Conservation (phyloP, 2,329 filamentous ascomycete genomes). For the Cladosporium sp. region DNA sequence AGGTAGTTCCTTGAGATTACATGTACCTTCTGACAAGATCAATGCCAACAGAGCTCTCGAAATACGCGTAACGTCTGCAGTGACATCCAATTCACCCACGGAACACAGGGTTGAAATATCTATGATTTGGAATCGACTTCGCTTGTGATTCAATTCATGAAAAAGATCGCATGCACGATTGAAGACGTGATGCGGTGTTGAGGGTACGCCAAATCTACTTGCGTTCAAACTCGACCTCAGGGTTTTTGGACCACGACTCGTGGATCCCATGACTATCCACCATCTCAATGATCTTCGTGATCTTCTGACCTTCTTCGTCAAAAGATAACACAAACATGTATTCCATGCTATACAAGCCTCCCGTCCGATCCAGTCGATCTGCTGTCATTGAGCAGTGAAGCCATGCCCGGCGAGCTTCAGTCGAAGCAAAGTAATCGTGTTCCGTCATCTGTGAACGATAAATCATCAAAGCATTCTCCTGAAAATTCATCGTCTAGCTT, state of each 20-base stretch:
- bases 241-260: background rate
- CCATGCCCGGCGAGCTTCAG: slow-evolving; percentile 1
- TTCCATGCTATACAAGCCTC: background rate
- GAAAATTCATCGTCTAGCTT: no score
- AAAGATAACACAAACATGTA: slow-evolving; percentile 12
- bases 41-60: no score
- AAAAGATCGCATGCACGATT: no score
- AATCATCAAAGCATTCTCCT: background rate
- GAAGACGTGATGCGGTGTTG: no score
- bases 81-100: no score
- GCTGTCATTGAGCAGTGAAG: background rate
- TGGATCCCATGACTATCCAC: background rate
- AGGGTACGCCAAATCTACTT: background rate
- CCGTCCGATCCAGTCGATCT: background rate
- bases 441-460: background rate
- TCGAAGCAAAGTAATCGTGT: slow-evolving; percentile 6
- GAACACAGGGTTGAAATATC: no score
- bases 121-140: no score
- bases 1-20: no score
- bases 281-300: slow-evolving; percentile 9
- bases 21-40: no score
- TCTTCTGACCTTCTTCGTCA: background rate
- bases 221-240: background rate
- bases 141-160: no score
- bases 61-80: no score